These are phyloP conservation scores for Halophytophthora polymorphica DNA, from an alignment of 352 stramenopile genomes.

Conservation along the genomic window DNA sequence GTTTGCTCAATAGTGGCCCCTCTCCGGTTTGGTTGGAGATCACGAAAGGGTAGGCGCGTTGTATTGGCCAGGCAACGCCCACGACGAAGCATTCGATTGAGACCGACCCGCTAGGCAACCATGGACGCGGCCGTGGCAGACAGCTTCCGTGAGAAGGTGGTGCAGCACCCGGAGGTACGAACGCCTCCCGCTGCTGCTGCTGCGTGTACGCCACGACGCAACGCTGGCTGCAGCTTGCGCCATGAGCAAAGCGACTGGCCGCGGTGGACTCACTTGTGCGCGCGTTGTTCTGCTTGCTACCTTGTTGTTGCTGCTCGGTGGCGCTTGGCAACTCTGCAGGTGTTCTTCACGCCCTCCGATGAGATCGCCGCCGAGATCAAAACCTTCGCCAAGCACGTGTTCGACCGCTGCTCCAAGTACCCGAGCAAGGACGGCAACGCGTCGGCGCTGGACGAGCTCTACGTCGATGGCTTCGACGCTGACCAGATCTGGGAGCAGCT, in stretches of 20 bases:
- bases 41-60: constrained; percentile 3
- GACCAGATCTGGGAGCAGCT: constrained; percentile 88
- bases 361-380: constrained; percentile 63
- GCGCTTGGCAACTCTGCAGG: constrained; percentile 19
- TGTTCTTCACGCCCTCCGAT: constrained; percentile 77
- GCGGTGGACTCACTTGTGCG: neutral
- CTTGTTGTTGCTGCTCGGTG: neutral
- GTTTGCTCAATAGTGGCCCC: neutral
- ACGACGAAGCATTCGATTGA: neutral
- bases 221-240: constrained; percentile 1
- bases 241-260: neutral
- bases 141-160: constrained; percentile 65
- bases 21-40: constrained; percentile 10
- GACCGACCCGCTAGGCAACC: constrained; percentile 1
- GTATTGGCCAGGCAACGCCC: neutral
- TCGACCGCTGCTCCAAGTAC: constrained; percentile 69
- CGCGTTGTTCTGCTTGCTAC: neutral
- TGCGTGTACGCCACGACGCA: neutral
- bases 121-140: constrained; percentile 64
- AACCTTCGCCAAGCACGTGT: constrained; percentile 76
- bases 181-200: neutral
- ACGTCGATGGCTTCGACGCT: constrained; percentile 79
- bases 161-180: constrained; percentile 66
- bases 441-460: constrained; percentile 68
- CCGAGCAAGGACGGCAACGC: constrained; percentile 34